phyloP scores from a whole-genome alignment of 345 rosid species.

The Eucalyptus urophylla region DNA sequence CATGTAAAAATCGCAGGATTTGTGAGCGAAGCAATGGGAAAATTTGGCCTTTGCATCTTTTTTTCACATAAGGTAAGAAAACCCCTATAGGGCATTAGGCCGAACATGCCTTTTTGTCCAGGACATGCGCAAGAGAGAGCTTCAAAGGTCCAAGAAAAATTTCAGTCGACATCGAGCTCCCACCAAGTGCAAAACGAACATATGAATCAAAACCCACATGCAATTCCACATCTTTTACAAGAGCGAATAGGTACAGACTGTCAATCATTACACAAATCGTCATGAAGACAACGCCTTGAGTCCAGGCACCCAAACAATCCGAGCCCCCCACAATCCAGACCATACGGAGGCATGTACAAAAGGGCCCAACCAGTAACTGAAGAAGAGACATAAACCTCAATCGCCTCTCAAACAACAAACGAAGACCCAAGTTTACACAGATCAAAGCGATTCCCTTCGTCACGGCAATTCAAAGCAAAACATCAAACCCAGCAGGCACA shows the following conservation, averaged over 20 bases:
- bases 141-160: background rate
- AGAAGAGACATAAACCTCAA: background rate
- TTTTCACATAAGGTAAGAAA: background rate
- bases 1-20: background rate
- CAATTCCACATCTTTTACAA: background rate
- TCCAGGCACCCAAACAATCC: background rate
- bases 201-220: background rate
- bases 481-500: background rate
- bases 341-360: background rate
- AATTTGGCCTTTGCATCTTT: background rate
- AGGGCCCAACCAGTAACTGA: background rate
- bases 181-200: background rate
- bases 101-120: background rate
- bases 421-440: background rate
- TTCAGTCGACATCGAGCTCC: background rate
- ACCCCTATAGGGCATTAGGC: background rate
- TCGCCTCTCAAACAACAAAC: background rate
- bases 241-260: background rate
- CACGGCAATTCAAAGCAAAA: background rate
- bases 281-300: background rate
- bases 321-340: background rate
- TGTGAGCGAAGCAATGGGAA: background rate
- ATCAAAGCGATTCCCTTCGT: background rate
- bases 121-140: background rate
- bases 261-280: background rate